phyloP scores from a whole-genome alignment of 2,329 filamentous ascomycete species.

The Myriosclerotinia scirpicola region DNA sequence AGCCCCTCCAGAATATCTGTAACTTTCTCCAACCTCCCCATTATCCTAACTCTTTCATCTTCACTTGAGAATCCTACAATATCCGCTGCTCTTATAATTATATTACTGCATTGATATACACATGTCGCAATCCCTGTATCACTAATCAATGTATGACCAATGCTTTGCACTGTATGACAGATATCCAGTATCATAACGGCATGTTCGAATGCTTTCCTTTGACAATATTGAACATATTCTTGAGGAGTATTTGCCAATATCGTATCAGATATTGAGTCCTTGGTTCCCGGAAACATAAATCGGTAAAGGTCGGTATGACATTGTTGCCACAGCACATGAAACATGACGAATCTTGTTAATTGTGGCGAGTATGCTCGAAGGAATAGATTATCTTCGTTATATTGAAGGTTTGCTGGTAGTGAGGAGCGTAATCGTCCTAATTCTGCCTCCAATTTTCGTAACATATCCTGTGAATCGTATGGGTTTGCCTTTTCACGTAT shows the following conservation, averaged over 20 bases:
- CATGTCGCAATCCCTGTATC: constrained; percentile 18
- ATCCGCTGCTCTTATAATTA: constrained; percentile 15
- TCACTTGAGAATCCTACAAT: constrained; percentile 13
- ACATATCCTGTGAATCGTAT: constrained; percentile 9
- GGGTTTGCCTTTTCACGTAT: constrained; percentile 22
- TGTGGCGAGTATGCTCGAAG: constrained; percentile 23
- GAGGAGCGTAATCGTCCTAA: constrained; percentile 14
- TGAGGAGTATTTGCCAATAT: constrained; percentile 5
- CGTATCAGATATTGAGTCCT: constrained; percentile 18
- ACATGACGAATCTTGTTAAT: constrained; percentile 21
- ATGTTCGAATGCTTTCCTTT: constrained; percentile 21
- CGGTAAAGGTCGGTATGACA: constrained; percentile 20
- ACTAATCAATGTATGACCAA: constrained; percentile 21
- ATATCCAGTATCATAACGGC: constrained; percentile 17
- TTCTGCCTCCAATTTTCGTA: constrained; percentile 20
- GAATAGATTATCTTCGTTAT: constrained; percentile 24
- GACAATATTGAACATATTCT: constrained; percentile 17
- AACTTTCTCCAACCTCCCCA: constrained; percentile 3
- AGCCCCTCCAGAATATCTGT: constrained; percentile 16
- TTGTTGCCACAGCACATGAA: constrained; percentile 22
- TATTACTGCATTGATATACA: constrained; percentile 21
- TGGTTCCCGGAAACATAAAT: constrained; percentile 21
- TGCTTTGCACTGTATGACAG: constrained; percentile 19
- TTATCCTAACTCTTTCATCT: constrained; percentile 12
- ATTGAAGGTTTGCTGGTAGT: constrained; percentile 21